Base-by-base conservation (phyloP, 2,329 filamentous ascomycete genomes). In the Pseudomassariella vexata region DNA sequence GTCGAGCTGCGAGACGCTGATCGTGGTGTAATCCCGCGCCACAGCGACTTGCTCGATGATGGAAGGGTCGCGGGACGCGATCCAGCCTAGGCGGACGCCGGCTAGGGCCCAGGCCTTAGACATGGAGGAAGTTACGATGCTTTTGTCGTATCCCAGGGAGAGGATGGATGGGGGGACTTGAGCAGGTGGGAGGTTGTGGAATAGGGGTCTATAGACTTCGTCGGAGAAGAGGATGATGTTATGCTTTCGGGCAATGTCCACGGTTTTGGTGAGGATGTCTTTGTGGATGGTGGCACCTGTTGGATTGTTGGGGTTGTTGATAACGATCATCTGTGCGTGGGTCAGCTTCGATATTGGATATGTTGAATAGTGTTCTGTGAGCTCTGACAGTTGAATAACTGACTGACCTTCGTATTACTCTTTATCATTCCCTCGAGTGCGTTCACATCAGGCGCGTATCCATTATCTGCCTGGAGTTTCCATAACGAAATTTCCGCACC, bases 81-180 rank as follows among this genome's bases (percentile, higher is more conserved):
- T 69, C 88, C 88, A 95, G 19, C 88, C 88, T 2, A 89, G 59
- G 1, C 87, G 78, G 39, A 94, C 79, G 2, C 88, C 87, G 1
- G 87, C 85, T 5, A 95, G 63, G 3, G 83, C 78, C 59, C 87
- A 95, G 1, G 85, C 83, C 60, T 94, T 94, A 17, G 83, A 90
- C 66, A 94, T 76, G 12, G 84, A 89, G 10, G 87, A 82, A 0
- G 85, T 92, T 9, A 77, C 76, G 19, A 94, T 67, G 15, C 75
- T 72, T 35, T 79, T 81, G 3, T 72, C 60, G 56, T 94, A 92
- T 25, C 78, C 80, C 25, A 92, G 63, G 0, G 82, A 76, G 1
- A 88, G 65, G 9, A 80, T 68, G 0, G 85, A 87, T 0, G 83
- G 80, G 3, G 74, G 83, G 27, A 31, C 33, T 4, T 58, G 45